Percentiles rank a stretch among this genome's conserved stretches.
Evolutionary conservation across 352 stramenopile genomes (phyloP).

Genomic region (Aphanomyces invadans): DNA sequence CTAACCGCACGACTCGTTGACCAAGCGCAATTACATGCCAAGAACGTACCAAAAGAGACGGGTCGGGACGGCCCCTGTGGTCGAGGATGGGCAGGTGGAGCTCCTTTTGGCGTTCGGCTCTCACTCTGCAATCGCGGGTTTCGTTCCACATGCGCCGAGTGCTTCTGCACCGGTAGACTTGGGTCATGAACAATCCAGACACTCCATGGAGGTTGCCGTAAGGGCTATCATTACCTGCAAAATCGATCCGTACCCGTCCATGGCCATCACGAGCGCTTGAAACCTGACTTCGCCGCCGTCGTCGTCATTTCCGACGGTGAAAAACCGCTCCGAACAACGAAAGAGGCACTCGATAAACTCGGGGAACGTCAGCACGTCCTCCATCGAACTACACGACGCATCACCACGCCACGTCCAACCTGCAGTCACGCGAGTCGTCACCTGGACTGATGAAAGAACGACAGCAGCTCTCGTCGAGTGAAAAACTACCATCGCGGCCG

Average conservation of each 20-base stretch:
- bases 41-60: too few relatives aligned
- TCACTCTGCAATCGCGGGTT: not conserved
- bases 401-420: too few relatives aligned
- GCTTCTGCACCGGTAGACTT: too few relatives aligned
- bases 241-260: constrained; percentile 14
- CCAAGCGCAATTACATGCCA: too few relatives aligned
- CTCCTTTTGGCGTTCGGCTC: too few relatives aligned
- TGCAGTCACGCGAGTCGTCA: not conserved
- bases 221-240: constrained; percentile 16
- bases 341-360: constrained; percentile 25
- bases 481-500: constrained; percentile 5
- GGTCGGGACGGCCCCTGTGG: too few relatives aligned
- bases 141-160: not conserved
- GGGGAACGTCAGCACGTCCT: constrained; percentile 3
- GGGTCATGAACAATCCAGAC: too few relatives aligned
- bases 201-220: too few relatives aligned
- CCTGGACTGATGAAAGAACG: not conserved
- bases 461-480: constrained; percentile 2
- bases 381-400: too few relatives aligned
- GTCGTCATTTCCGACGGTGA: not conserved
- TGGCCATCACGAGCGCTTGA: constrained; percentile 13
- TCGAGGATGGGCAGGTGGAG: not conserved
- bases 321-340: constrained; percentile 14
- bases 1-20: not conserved
- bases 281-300: not conserved